Evolutionary conservation across 345 rosid species (phyloP), one percentile per base, ranked within the genome.

Genomic region (Anacardium occidentale): DNA sequence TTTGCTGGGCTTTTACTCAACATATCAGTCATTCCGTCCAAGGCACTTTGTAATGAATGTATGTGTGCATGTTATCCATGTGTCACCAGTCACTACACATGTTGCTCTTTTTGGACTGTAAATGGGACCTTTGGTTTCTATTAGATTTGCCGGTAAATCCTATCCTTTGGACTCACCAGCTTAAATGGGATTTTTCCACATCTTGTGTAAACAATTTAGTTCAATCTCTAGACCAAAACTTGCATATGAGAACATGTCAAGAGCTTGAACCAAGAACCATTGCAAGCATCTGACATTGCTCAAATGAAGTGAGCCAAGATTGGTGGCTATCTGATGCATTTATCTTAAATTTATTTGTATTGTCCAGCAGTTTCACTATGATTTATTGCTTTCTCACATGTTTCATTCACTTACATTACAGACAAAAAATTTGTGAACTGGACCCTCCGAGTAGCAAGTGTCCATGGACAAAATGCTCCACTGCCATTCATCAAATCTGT

Each of bases 361-460:
- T 55, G 13, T 54, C 29, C 53, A 53, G 47, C 29, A 60, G 13
- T 20, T 68, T 22, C 50, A 52, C 17, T 21, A 45, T 48, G 26
- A 21, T 80, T 68, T 69, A 7, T 70, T 66, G 74, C 77, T 76
- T 70, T 62, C 52, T 77, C 21, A 78, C 67, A 65, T 65, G 66
- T 62, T 22, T 55, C 71, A 47, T 76, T 66, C 69, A 24, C 62
- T 62, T 62, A 45, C 44, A 58, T 71, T 68, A 68, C 88, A 91
- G 97, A 95, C 85, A 82, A 86, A 72, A 89, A 72, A 72, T 91
- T 66, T 73, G 81, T 84, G 68, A 95, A 92, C 80, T 95, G 99
- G 99, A 92, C 82, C 18, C 75, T 95, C 72, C 88, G 88, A 25
- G 81, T 92, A 37, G 89, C 87, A 72, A 92, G 98, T 75, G 83